Percentiles rank a stretch among this genome's conserved stretches.
Evolutionary conservation across 306 rosid species (phyloP).

Genomic region (Malus orientalis): DNA sequence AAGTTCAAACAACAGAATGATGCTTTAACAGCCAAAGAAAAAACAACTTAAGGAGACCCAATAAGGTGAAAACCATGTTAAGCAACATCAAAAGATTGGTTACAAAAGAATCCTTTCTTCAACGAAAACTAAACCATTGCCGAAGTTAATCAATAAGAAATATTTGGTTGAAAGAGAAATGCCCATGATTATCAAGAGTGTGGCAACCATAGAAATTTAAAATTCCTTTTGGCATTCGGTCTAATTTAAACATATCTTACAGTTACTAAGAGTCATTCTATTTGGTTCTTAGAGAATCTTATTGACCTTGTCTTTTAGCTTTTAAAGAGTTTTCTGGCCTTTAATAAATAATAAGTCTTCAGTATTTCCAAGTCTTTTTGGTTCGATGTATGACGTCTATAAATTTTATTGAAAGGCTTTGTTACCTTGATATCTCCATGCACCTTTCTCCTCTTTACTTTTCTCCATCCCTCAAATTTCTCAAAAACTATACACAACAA

Average conservation of each 20-base stretch:
- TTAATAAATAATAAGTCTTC: neutral
- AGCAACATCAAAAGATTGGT: neutral
- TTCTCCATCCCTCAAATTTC: neutral
- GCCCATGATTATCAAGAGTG: neutral
- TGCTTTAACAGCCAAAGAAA: neutral
- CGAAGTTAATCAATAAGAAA: neutral
- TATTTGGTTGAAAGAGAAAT: neutral
- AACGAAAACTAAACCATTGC: neutral
- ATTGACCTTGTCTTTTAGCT: neutral
- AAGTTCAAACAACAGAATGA: neutral
- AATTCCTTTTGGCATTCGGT: neutral
- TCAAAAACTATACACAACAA: no score
- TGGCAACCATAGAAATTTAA: neutral
- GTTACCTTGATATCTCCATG: neutral
- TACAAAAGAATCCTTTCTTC: neutral
- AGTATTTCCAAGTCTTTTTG: neutral
- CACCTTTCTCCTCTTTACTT: neutral
- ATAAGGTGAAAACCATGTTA: neutral
- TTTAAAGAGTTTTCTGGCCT: neutral
- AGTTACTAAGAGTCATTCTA: neutral
- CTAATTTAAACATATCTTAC: neutral
- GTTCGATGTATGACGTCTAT: neutral
- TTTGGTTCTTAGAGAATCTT: neutral
- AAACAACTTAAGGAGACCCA: neutral
- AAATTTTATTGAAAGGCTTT: neutral